Conservation (phyloP, 352 stramenopile genomes). For the Phytophthora hybrid region DNA sequence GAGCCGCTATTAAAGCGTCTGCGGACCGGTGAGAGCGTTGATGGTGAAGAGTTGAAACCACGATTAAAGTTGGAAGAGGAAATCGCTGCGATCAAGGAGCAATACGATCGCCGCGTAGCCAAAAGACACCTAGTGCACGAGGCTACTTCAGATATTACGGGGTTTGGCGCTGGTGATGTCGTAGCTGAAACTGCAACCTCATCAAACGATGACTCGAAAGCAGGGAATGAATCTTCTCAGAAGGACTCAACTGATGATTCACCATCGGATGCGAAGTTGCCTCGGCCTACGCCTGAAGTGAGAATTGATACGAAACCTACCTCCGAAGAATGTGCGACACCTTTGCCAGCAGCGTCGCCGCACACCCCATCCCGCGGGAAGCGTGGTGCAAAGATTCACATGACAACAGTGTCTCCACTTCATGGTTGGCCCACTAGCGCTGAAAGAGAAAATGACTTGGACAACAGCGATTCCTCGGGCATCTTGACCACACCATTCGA, state of each 20-base stretch:
- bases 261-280: neutral
- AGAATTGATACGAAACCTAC: neutral
- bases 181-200: neutral
- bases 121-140: slow-evolving; percentile 67
- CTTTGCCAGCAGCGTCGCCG: neutral
- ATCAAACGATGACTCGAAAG: slow-evolving; percentile 6
- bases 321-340: neutral
- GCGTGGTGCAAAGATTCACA: slow-evolving; percentile 13
- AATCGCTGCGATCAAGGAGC: slow-evolving; percentile 76
- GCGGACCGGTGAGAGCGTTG: slow-evolving; percentile 41
- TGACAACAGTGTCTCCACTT: slow-evolving; percentile 56
- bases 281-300: slow-evolving; percentile 1
- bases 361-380: neutral
- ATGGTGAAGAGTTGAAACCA: slow-evolving; percentile 28
- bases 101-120: slow-evolving; percentile 73
- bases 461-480: neutral
- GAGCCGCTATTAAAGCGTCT: slow-evolving; percentile 54
- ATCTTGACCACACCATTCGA: slow-evolving; percentile 32
- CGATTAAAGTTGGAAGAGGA: slow-evolving; percentile 71
- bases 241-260: slow-evolving; percentile 7
- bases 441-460: neutral
- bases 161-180: slow-evolving; percentile 30
- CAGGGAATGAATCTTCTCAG: neutral
- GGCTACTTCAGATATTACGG: slow-evolving; percentile 31
- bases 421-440: slow-evolving; percentile 46